Conservation (phyloP, 805 yeast species). For the Pichia paraexigua region DNA sequence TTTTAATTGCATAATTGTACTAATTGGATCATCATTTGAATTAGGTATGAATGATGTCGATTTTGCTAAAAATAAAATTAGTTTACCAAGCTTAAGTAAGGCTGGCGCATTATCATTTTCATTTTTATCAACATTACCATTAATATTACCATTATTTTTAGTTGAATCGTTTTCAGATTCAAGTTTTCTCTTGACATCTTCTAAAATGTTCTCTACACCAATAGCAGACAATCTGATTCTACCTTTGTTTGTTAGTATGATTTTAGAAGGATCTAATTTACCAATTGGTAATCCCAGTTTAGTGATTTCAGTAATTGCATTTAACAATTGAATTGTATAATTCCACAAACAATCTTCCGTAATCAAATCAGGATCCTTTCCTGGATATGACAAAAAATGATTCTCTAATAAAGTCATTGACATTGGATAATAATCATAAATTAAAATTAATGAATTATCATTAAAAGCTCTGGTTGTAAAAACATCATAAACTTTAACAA, state of each 20-base stretch:
- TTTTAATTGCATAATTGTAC: slow-evolving; percentile 24
- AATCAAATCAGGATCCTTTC: slow-evolving; percentile 38
- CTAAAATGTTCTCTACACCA: slow-evolving; percentile 63
- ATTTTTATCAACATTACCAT: slow-evolving; percentile 16
- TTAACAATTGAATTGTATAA: slow-evolving; percentile 65
- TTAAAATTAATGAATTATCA: slow-evolving; percentile 64
- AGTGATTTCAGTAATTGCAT: slow-evolving; percentile 65
- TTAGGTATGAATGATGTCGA: slow-evolving; percentile 21
- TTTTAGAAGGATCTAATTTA: slow-evolving; percentile 53
- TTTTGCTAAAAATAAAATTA: slow-evolving; percentile 49
- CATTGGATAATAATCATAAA: slow-evolving; percentile 80
- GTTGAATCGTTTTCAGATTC: slow-evolving; percentile 13
- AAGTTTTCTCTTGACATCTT: slow-evolving; percentile 25
- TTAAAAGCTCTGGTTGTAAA: slow-evolving; percentile 85
- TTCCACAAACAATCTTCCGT: slow-evolving; percentile 68
- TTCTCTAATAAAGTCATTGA: slow-evolving; percentile 62
- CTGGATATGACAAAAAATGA: slow-evolving; percentile 42
- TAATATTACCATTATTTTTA: slow-evolving; percentile 9
- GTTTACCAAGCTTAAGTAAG: slow-evolving; percentile 46
- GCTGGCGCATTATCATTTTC: slow-evolving; percentile 38
- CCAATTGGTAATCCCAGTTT: slow-evolving; percentile 55
- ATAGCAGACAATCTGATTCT: slow-evolving; percentile 64
- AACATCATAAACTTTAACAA: slow-evolving; percentile 67
- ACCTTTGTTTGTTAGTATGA: slow-evolving; percentile 64
- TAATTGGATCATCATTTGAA: slow-evolving; percentile 14